Evolutionary conservation across 768 basidiomycete genomes (phyloP), one percentile per base, ranked within the genome.

Genomic region (Pleurotus tuoliensis): DNA sequence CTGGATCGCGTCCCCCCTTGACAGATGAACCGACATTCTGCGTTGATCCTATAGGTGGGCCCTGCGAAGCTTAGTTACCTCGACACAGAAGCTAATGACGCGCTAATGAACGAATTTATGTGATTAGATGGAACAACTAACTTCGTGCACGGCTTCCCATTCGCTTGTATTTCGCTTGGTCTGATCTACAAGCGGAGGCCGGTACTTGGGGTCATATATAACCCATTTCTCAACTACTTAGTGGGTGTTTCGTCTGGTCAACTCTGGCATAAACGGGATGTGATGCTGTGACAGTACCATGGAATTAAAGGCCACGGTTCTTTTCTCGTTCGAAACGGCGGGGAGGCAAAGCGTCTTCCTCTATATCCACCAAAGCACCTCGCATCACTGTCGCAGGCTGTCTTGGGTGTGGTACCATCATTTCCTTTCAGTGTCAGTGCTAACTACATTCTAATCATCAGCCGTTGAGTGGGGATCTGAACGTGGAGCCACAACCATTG

Each of bases 1-100:
- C 87, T 3, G 92, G 92, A n/a, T 69, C 78, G 56, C 78, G 82
- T 27, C 77, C 79, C 16, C 78, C 84, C 9, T 71, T 96, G 56
- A 92, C 91, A 1, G 90, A 97, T 63, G 86, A 85, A 27, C 94
- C 94, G 4, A 98, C 96, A 0, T 99, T 90, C 76, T 97, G 96
- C 64, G 91, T 96, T 44, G 95, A 98, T 68, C 95, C 95, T 30
- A 96, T 97, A 56, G 94, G 90, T 87, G 62, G 5, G n/a, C 13
- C 55, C 77, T 64, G 1, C 11, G 30, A 34, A 34, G 30, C 30
- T 34, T 34, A 34, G 30, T 11, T 34, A 34, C 8, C 30, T 34
- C 30, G 30, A 34, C 30, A 11, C 8, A 11, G 30, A 34, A 34
- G 30, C 3, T 9, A 9, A 34, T 34, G 30, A 34, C 30, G 4